Evolutionary conservation across 306 rosid genomes (phyloP), one percentile per base, ranked within the genome.

Genomic region (Boehmeria nivea): DNA sequence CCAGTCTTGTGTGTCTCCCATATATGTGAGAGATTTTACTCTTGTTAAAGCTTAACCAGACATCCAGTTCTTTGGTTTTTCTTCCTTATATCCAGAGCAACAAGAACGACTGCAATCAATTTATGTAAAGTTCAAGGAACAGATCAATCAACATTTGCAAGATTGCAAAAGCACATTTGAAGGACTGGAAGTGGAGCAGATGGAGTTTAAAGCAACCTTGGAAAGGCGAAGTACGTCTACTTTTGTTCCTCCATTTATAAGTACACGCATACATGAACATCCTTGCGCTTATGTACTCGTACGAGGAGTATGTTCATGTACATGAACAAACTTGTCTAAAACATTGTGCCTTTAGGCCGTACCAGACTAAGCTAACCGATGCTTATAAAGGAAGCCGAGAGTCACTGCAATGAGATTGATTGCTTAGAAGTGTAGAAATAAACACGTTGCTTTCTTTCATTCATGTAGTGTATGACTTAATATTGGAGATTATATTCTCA

Each of bases 121-220:
- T 57, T 75, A 78, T 40, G 80, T 75, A 72, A 91, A 75, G 58
- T 91, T 87, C 87, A 87, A 75, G 80, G 86, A 83, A 65, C 84
- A 87, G 78, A 74, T 91, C 42, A 75, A 76, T 80, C 78, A 67
- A 68, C 87, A 91, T 70, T 79, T 87, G 60, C 86, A 79, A 77
- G 84, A 85, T 47, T 85, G 85, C 81, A 70, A 71, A 75, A 75
- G 75, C 72, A 66, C 83, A 54, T 63, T 81, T 57, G 89, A 87
- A 69, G 86, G 63, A 65, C 74, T 85, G 44, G 94, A 87, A 67
- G 80, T 83, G 10, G 81, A 83, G 67, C 85, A 74, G 62, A 67
- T 62, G 51, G 95, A 83, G 76, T 64, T 78, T 57, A 87, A 87
- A 72, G 93, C 87, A 77, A 61, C 76, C 27, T 56, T 83, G 65